Conservation (phyloP, 208 protist genomes). For the Tritrichomonas musculus region DNA sequence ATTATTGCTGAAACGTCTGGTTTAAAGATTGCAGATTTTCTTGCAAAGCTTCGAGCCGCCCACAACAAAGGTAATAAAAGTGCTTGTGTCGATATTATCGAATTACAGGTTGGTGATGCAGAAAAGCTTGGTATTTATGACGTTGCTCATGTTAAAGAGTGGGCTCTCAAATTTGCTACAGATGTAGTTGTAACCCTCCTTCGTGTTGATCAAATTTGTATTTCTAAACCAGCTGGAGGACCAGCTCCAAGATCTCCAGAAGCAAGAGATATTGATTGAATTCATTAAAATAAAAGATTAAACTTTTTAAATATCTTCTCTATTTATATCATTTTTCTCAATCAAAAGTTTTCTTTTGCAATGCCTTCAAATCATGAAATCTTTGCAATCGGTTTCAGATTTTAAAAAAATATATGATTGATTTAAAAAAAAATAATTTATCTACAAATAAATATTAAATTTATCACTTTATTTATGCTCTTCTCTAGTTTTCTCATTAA, state of each 20-base stretch:
- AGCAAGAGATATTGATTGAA: background rate
- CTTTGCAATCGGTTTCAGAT: no score
- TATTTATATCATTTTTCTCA: no score
- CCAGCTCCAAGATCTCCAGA: background rate
- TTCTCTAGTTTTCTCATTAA: no score
- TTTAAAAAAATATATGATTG: no score
- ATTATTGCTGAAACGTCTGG: slow-evolving; percentile 95
- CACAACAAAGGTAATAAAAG: slow-evolving; percentile 76
- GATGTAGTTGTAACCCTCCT: background rate
- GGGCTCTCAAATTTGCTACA: slow-evolving; percentile 15
- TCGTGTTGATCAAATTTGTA: slow-evolving; percentile 34
- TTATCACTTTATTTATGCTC: no score
- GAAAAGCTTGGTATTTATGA: background rate
- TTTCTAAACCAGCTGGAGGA: background rate
- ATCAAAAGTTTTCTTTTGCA: no score
- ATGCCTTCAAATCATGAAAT: no score
- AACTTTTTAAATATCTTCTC: no score
- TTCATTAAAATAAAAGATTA: no score
- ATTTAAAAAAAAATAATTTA: no score
- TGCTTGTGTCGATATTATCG: slow-evolving; percentile 76
- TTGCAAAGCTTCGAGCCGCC: slow-evolving; percentile 72
- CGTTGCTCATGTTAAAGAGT: background rate
- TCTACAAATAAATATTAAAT: no score
- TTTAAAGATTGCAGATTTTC: slow-evolving; percentile 78
- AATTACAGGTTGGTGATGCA: background rate